These are phyloP conservation scores for Hyaloscypha variabilis DNA, from an alignment of 495 filamentous ascomycete genomes.

Conservation along the genomic window DNA sequence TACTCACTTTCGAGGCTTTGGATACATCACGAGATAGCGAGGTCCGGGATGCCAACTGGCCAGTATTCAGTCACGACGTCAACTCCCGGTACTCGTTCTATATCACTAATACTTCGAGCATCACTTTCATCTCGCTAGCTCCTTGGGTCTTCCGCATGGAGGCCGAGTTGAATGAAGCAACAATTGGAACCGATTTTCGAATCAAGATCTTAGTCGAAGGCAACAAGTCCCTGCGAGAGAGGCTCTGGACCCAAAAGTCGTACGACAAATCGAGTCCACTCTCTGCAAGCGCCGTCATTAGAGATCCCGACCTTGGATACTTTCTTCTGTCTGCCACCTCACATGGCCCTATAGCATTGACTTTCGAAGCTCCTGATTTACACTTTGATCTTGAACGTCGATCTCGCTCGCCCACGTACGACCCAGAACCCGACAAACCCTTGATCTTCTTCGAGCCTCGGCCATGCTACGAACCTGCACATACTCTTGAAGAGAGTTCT, in stretches of 20 bases:
- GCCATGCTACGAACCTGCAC: conserved; percentile 70
- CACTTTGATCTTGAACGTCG: conserved; percentile 36
- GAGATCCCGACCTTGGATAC: conserved; percentile 76
- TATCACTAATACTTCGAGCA: conserved; percentile 70
- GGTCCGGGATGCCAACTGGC: conserved; percentile 60
- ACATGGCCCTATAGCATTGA: conserved; percentile 62
- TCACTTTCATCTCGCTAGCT: conserved; percentile 69
- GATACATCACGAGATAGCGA: conserved; percentile 60
- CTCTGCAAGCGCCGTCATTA: conserved; percentile 64
- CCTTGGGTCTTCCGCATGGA: conserved; percentile 79
- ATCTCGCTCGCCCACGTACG: conserved; percentile 38
- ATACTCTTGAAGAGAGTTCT: conserved; percentile 61
- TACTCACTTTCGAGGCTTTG: conserved; percentile 57
- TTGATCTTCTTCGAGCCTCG: conserved; percentile 55
- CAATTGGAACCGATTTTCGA: conserved; percentile 71
- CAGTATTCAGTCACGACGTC: conserved; percentile 72
- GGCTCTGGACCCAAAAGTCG: conserved; percentile 51
- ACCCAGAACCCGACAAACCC: conserved; percentile 39
- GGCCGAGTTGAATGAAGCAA: conserved; percentile 68
- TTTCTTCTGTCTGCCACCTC: conserved; percentile 72
- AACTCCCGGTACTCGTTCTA: conserved; percentile 78
- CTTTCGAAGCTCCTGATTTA: conserved; percentile 66
- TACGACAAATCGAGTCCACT: conserved; percentile 45
- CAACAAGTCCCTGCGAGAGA: conserved; percentile 60
- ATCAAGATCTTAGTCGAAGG: conserved; percentile 69